A percentile compares a stretch with the other conserved stretches of the same genome.
phyloP scores from a whole-genome alignment of 306 rosid species.

The Vicia villosa region DNA sequence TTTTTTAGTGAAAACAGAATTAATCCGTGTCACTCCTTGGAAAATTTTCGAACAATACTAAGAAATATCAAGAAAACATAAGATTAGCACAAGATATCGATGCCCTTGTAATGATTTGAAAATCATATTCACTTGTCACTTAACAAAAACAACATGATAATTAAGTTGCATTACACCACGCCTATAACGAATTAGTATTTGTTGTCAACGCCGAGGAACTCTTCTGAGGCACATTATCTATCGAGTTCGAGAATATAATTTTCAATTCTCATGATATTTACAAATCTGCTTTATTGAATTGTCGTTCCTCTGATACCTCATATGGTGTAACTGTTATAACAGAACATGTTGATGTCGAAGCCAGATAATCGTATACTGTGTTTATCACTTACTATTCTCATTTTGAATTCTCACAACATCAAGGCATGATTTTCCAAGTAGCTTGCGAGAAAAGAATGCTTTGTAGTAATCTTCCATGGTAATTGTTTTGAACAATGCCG shows the following conservation, averaged over 20 bases:
- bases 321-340: too few species aligned
- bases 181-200: neutral
- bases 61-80: neutral
- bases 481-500: neutral
- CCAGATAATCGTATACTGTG: neutral
- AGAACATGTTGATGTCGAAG: too few species aligned
- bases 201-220: too few species aligned
- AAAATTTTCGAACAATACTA: neutral
- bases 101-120: neutral
- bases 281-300: neutral
- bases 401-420: neutral
- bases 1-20: neutral
- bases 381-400: neutral
- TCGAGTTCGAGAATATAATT: neutral
- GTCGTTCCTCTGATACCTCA: neutral
- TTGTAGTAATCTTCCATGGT: neutral
- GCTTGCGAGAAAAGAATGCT: neutral
- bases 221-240: neutral
- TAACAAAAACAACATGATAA: too few species aligned
- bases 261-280: too few species aligned
- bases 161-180: neutral
- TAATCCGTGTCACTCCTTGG: neutral
- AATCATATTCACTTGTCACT: too few species aligned
- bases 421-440: neutral
- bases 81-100: neutral